Evolutionary conservation across 176 grass and related monocot genomes (phyloP).

Genomic region (Cymbopogon citratus): DNA sequence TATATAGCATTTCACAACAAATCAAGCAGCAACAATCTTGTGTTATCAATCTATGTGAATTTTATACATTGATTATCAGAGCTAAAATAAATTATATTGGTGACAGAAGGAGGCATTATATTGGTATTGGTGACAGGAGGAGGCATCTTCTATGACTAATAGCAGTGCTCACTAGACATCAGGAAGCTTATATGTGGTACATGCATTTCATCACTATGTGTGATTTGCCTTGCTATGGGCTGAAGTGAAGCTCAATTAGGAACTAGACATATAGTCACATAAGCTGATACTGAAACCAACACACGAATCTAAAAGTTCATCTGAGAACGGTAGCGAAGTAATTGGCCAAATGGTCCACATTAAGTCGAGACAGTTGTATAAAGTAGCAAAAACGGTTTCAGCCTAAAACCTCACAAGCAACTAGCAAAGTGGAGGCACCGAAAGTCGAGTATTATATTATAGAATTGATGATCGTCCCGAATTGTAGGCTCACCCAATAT

Average conservation of each 20-base stretch:
- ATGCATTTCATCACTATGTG: background rate
- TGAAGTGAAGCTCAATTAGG: background rate
- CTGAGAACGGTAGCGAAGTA: background rate
- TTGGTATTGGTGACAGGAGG: background rate
- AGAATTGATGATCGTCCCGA: background rate
- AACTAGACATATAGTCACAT: background rate
- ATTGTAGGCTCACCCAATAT: slow-evolving; percentile 66
- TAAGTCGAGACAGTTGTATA: background rate
- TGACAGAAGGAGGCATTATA: background rate
- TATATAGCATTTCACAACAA: background rate
- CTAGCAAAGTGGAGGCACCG: background rate
- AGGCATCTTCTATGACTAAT: background rate
- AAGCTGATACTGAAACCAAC: background rate
- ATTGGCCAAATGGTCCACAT: background rate
- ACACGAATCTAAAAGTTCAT: background rate
- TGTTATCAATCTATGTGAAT: background rate
- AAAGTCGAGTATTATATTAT: background rate
- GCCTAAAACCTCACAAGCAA: background rate
- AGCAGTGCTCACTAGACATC: background rate
- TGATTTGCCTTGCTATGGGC: background rate
- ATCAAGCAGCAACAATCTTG: background rate
- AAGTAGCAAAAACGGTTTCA: background rate
- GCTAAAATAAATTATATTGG: background rate
- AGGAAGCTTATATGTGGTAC: background rate
- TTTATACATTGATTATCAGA: background rate